Base-by-base conservation (phyloP, 2,329 filamentous ascomycete species). In the Fusarium pseudograminearum region DNA sequence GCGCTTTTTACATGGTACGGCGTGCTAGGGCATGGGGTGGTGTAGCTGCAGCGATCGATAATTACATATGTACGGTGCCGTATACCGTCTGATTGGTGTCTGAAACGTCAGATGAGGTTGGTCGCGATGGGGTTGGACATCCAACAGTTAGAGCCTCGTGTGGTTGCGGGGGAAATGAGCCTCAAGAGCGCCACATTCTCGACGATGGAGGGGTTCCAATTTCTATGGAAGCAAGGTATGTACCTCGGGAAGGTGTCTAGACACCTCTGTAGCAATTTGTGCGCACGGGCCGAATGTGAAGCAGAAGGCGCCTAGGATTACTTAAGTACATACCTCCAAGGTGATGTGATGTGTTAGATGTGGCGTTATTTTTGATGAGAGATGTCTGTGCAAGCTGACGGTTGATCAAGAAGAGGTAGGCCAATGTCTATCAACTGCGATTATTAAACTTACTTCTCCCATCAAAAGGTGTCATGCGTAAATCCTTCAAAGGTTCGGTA, bases 1-100 rank as follows among this genome's bases (percentile, higher is more conserved):
- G 60, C 53, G 60, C 45, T 28, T 61, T 52, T 70, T 46, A 72
- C 74, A 76, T 75, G 64, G 40, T 70, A 70, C 31, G 55, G 33
- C 40, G 47, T 47, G 40, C 36, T 26, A 15, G 36, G 14, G 33
- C 20, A 26, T 40, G 18, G 18, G 33, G 28, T 6, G 9, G 5
- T 40, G 33, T n/a, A 18, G 47, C 33, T 38, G 33, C 22, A 38
- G 52, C 40, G 44, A 40, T 42, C 50, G 48, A 46, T 58, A 40
- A 33, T 58, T 42, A 48, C 45, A 50, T 64, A 18, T 7, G 34
- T n/a, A 20, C 24, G n/a, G 11, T 51, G 47, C 24, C 8, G 47
- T 50, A 14, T 36, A 33, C 7, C 16, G 31, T 26, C 36, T 50
- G 26, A 22, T n/a, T 38, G 33, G 28, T 24, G 47, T 18, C 40